These are phyloP conservation scores for Aurantiochytrium sp. DNA, from an alignment of 108 stramenopile genomes.

Conservation along the genomic window DNA sequence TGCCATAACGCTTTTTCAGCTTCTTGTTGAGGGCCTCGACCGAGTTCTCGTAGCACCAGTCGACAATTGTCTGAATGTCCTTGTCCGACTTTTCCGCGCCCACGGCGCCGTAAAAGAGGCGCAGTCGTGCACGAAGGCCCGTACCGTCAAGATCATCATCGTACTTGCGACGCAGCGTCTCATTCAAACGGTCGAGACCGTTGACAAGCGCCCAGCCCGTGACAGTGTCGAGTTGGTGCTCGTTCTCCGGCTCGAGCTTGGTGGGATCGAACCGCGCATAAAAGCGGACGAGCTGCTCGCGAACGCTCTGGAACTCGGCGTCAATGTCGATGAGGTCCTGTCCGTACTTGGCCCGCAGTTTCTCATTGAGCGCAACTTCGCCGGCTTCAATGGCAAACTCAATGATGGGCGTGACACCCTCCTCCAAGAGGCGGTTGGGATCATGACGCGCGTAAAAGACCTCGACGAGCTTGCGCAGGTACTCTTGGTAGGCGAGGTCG, in stretches of 20 bases:
- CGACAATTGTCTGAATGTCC: background rate
- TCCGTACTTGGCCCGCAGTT: background rate
- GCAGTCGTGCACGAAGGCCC: background rate
- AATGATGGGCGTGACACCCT: background rate
- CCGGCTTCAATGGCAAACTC: background rate
- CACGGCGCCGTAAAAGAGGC: background rate
- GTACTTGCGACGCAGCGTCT: background rate
- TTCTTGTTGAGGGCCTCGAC: background rate
- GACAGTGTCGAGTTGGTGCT: background rate
- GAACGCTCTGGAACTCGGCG: background rate
- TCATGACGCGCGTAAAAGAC: conserved; percentile 16
- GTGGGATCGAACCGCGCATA: background rate
- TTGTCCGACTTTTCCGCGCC: background rate
- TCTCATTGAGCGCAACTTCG: background rate
- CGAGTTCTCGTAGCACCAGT: background rate
- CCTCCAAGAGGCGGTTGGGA: conserved; percentile 11
- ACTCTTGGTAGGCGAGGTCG: background rate
- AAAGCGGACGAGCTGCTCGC: background rate
- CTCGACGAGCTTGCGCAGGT: conserved; percentile 15
- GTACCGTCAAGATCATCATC: background rate
- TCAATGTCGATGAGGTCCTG: background rate
- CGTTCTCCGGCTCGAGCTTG: conserved; percentile 1
- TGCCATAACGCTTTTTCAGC: background rate
- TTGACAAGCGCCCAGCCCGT: background rate
- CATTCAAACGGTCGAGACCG: background rate